Evolutionary conservation across 257 asterid species (phyloP).

Genomic region (Salvia miltiorrhiza): DNA sequence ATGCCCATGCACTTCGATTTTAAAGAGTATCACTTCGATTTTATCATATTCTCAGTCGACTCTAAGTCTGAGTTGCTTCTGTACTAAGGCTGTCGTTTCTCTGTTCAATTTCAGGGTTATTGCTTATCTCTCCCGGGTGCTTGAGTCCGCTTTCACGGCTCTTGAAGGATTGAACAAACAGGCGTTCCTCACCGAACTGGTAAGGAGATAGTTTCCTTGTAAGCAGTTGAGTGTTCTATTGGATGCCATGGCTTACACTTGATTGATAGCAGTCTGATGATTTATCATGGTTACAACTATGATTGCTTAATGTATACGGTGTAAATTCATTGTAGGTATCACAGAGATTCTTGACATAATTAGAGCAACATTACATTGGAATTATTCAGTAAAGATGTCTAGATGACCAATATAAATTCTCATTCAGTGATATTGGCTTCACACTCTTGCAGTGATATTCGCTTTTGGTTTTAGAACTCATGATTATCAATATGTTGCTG

Average conservation of each 20-base stretch:
- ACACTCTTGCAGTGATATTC: too few species aligned
- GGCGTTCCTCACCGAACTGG: slow-evolving; percentile 92
- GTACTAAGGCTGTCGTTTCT: slow-evolving; percentile 9
- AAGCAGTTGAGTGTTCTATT: slow-evolving; percentile 15
- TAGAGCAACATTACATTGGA: neutral
- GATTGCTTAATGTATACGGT: too few species aligned
- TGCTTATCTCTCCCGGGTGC: slow-evolving; percentile 89
- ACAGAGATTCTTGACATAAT: neutral
- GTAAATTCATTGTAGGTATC: neutral
- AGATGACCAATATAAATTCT: too few species aligned
- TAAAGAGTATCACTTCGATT: neutral
- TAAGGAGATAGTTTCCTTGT: slow-evolving; percentile 27
- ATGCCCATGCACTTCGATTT: neutral
- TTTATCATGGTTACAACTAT: neutral
- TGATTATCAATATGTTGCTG: too few species aligned
- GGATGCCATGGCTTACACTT: slow-evolving; percentile 13
- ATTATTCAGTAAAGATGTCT: too few species aligned
- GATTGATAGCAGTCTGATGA: neutral
- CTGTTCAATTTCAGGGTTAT: slow-evolving; percentile 61
- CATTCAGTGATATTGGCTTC: too few species aligned
- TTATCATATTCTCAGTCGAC: neutral
- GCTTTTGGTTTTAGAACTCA: too few species aligned
- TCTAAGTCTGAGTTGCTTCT: neutral
- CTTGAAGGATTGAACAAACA: slow-evolving; percentile 97
- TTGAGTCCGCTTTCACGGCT: slow-evolving; percentile 92